These are phyloP conservation scores for Triticum urartu DNA, from an alignment of 176 grass and related monocot genomes.

Conservation along the genomic window DNA sequence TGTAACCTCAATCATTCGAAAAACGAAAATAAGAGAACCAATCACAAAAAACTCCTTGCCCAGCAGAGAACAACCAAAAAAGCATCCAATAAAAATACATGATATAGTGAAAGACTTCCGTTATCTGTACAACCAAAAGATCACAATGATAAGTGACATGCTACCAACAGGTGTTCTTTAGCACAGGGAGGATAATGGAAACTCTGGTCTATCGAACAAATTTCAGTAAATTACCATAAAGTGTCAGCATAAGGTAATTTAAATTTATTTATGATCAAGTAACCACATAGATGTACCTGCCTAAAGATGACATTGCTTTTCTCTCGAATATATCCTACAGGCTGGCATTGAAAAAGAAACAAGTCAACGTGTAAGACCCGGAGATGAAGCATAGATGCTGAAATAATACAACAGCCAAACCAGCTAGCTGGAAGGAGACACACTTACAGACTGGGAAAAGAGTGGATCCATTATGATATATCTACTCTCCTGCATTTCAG, in stretches of 20 bases:
- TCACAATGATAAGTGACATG: not conserved
- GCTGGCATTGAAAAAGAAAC: slow-evolving; percentile 53
- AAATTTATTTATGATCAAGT: slow-evolving; percentile 23
- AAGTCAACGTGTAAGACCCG: not conserved
- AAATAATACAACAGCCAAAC: not conserved
- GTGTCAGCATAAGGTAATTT: not conserved
- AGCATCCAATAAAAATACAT: not conserved
- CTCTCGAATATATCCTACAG: slow-evolving; percentile 82
- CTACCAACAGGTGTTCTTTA: slow-evolving; percentile 13
- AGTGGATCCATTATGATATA: slow-evolving; percentile 87
- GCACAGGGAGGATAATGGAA: not conserved
- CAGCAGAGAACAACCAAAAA: not conserved
- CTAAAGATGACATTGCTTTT: slow-evolving; percentile 90
- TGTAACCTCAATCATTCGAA: not conserved
- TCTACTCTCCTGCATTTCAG: slow-evolving; percentile 75
- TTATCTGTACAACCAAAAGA: not conserved
- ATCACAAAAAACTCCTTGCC: not conserved
- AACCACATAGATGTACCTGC: slow-evolving; percentile 53
- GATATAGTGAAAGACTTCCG: not conserved
- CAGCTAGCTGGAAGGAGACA: slow-evolving; percentile 25
- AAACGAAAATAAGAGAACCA: not conserved
- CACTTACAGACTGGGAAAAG: slow-evolving; percentile 71
- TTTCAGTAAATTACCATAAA: not conserved
- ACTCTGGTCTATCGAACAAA: not conserved
- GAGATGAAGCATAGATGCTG: not conserved